Percentiles rank a stretch among this genome's conserved stretches.
Conservation (phyloP, 2,329 filamentous ascomycete species). For the Fusarium sp. region DNA sequence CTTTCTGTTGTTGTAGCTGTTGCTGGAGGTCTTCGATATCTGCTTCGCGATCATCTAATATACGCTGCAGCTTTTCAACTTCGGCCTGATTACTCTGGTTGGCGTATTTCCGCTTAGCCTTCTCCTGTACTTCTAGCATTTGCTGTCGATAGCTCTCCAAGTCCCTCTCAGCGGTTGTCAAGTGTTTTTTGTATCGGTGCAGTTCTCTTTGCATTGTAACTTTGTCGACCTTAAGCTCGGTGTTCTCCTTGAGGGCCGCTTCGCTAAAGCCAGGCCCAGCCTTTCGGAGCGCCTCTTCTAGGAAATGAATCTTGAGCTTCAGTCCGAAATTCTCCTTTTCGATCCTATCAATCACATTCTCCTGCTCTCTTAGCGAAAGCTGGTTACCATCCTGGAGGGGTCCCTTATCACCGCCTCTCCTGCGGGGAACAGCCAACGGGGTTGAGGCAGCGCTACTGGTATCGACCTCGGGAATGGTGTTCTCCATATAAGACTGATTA, state of each 20-base stretch:
- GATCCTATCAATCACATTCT: constrained; percentile 93
- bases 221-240: constrained; percentile 92
- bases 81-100: constrained; percentile 73
- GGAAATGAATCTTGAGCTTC: constrained; percentile 95
- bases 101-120: constrained; percentile 76
- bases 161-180: constrained; percentile 84
- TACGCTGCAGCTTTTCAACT: constrained; percentile 64
- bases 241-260: constrained; percentile 90
- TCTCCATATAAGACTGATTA: constrained; percentile 70
- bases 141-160: constrained; percentile 85
- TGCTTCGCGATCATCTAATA: constrained; percentile 65
- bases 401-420: constrained; percentile 68
- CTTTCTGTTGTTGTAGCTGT: constrained; percentile 64
- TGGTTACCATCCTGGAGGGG: constrained; percentile 87
- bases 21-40: constrained; percentile 68
- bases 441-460: constrained; percentile 86
- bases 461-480: constrained; percentile 77
- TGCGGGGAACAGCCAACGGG: constrained; percentile 75
- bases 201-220: constrained; percentile 90
- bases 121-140: constrained; percentile 82
- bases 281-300: constrained; percentile 89
- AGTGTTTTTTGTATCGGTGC: constrained; percentile 82
- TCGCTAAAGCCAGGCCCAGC: constrained; percentile 90
- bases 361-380: constrained; percentile 90
- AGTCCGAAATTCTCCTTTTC: constrained; percentile 98